phyloP scores from a whole-genome alignment of 495 filamentous ascomycete genomes.

The Neurospora pannonica region DNA sequence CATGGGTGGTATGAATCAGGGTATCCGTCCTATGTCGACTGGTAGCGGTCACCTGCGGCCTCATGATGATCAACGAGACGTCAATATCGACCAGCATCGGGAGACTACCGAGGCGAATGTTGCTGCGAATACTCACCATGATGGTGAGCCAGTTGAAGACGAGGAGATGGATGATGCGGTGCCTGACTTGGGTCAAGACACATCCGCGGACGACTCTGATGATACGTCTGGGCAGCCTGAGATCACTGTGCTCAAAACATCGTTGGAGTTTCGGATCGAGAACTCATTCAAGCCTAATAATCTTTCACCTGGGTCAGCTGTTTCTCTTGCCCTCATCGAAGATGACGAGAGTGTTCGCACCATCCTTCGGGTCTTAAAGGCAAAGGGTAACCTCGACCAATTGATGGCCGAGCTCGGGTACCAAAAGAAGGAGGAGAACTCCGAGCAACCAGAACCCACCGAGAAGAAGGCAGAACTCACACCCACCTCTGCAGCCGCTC shows the following conservation, averaged over 20 bases:
- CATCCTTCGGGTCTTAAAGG: conserved; percentile 5
- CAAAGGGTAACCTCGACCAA: conserved; percentile 12
- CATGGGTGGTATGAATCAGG: background rate
- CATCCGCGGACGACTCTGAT: background rate
- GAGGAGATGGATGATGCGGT: background rate
- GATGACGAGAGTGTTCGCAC: conserved; percentile 16
- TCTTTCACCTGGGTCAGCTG: background rate
- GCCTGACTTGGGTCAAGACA: background rate
- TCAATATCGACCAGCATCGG: background rate
- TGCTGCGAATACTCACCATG: background rate
- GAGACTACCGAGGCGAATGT: background rate
- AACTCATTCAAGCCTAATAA: background rate
- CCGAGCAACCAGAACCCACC: background rate
- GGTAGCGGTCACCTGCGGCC: background rate
- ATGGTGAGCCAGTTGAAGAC: background rate
- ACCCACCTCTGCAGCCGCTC: background rate
- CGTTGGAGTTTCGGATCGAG: background rate
- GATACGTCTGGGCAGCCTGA: background rate
- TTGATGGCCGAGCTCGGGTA: conserved; percentile 25
- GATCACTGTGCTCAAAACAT: background rate
- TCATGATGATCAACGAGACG: background rate
- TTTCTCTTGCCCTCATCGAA: conserved; percentile 1
- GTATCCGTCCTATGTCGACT: background rate
- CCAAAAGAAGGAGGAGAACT: conserved; percentile 13
- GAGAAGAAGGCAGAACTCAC: background rate